Base-by-base conservation (phyloP, 2,329 filamentous ascomycete species). In the Orbilia oligospora region DNA sequence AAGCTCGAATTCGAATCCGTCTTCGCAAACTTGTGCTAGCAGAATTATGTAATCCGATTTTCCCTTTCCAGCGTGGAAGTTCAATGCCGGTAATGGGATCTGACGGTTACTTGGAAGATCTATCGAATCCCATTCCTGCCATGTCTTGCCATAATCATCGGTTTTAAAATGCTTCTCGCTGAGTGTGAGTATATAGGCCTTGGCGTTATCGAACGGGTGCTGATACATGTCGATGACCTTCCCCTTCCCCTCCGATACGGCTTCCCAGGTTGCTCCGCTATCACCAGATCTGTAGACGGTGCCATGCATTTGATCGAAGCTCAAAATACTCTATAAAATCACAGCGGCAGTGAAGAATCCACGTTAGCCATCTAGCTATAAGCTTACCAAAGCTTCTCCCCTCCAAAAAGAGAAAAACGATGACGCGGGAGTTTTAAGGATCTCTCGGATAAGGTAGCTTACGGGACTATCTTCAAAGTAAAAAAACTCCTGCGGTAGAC, bases 11-110 rank as follows among this genome's bases (percentile, higher is more conserved):
- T 90, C 87, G 87, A 91, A 89, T 83, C 90, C 90, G 83, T 71
- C 69, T n/a, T 79, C 71, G 36, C 76, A 75, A 53, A 70, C 66
- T 14, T 94, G 91, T 86, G 96, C 93, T 79, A 99, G 89, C 80
- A 98, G 44, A 53, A 78, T 78, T 36, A 78, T 48, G n/a, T 78
- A 72, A 55, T 78, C 92, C 85, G 93, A 93, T 82, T 95, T 89
- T 22, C 91, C 90, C 84, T 99, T 93, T 80, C 86, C 87, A 69
- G 93, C 93, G 84, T 98, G 93, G 85, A 97, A 99, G 64, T 78
- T 78, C 36, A 78, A 48, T 9, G 75, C 51, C 81, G 87, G 87
- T 81, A 98, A 87, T 41, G 89, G 84, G 82, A 80, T 84, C 84
- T 80, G 83, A 81, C 78, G 87, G 81, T 87, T 84, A 83, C 87